Base-by-base conservation (phyloP, 768 basidiomycete species). In the Suillus subluteus region DNA sequence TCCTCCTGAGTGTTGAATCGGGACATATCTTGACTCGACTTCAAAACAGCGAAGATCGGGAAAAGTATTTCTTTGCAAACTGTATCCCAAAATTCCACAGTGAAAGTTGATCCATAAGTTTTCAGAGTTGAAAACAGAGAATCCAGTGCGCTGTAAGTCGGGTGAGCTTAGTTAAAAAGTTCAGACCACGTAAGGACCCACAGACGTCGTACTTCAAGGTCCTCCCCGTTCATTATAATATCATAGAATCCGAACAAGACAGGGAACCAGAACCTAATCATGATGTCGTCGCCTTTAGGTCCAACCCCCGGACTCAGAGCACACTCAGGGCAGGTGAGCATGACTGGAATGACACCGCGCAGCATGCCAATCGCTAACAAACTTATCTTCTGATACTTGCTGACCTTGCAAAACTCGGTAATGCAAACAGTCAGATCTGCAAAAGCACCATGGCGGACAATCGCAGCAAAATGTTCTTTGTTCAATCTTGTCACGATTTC, bases 211-310 rank as follows among this genome's bases (percentile, higher is more conserved):
- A 99, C 96, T 86, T 99, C 98, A 35, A 99, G 81, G 74, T 99
- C 98, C 76, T 99, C 98, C 21, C 95, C 98, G 68, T 98, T 99
- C 97, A 99, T 99, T 75, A 99, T 97, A 64, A 99, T 97, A 76
- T 99, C 98, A 79, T 96, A 98, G 82, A 98, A 99, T n/a, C 93
- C 92, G 74, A 99, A 97, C 44, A 99, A 82, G 2, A 95, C 89
- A 0, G 98, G 98, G 82, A 93, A 96, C 98, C 98, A 99, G 78
- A 91, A 98, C 71, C 90, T 91, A 79, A 98, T 91, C 93, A 96
- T 96, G 37, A 87, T 88, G 68, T 98, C 97, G 66, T 93, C 91
- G 71, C 82, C 82, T 0, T 81, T 76, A n/a, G 76, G 70, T 50
- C 73, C 79, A 32, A 73, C 72, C 48, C 75, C 73, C n/a, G 75